These are phyloP conservation scores for Lactifluus hygrophoroides DNA, from an alignment of 768 basidiomycete genomes.

Conservation along the genomic window DNA sequence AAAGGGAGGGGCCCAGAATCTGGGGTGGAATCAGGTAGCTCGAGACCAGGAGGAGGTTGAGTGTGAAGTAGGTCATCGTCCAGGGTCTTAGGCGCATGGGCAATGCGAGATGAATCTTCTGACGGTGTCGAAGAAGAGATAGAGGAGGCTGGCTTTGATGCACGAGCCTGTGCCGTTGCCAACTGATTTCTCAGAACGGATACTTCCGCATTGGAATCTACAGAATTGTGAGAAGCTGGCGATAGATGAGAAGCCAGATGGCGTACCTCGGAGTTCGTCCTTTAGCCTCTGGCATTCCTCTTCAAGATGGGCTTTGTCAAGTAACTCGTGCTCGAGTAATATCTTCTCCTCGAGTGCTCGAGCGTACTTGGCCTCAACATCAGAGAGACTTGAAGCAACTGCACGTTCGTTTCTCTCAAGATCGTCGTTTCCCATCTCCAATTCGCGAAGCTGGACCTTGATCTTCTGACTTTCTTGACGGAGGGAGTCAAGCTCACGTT, in stretches of 20 bases:
- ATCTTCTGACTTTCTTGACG: constrained; percentile 64
- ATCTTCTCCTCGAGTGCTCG: constrained; percentile 94
- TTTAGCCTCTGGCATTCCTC: constrained; percentile 86
- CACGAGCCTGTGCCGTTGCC: constrained; percentile 30
- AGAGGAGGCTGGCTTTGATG: constrained; percentile 23
- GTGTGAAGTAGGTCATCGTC: constrained; percentile 54
- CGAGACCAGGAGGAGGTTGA: constrained; percentile 51
- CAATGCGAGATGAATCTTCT: constrained; percentile 27
- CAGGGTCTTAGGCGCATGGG: constrained; percentile 26
- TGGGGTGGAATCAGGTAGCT: constrained; percentile 47
- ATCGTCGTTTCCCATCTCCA: constrained; percentile 98
- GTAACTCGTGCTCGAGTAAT: constrained; percentile 87
- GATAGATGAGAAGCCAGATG: constrained; percentile 5
- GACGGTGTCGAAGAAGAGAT: constrained; percentile 23
- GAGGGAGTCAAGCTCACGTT: constrained; percentile 80
- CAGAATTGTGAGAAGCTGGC: constrained; percentile 10
- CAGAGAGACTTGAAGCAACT: constrained; percentile 71
- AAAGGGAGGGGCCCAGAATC: constrained; percentile 19
- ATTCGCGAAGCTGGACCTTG: constrained; percentile 71
- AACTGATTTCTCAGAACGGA: constrained; percentile 76
- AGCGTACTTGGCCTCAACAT: constrained; percentile 83
- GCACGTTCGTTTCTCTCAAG: constrained; percentile 91
- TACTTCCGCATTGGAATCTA: constrained; percentile 82
- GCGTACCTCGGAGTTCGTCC: constrained; percentile 85
- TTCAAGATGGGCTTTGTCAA: constrained; percentile 84